A percentile compares a stretch with the other conserved stretches of the same genome.
These are phyloP conservation scores for Sanghuangporus baumii DNA, from an alignment of 1,284 basidiomycete species.

Conservation along the genomic window DNA sequence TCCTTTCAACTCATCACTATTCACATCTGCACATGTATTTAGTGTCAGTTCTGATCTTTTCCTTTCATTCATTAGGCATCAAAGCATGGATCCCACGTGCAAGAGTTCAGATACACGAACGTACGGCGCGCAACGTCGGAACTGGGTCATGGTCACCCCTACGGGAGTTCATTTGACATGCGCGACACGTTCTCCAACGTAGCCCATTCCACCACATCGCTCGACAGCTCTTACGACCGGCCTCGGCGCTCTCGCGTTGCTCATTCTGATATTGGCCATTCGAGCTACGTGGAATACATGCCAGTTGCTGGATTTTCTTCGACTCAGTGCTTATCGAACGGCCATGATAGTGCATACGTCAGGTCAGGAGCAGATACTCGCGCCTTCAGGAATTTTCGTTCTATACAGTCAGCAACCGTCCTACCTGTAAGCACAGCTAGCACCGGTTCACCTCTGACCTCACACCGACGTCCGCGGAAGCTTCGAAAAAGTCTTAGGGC, in stretches of 20 bases:
- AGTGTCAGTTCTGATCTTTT: not conserved
- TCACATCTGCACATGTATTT: not conserved
- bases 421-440: slow-evolving; percentile 12
- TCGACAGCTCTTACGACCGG: slow-evolving; percentile 1
- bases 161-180: not conserved
- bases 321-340: not conserved
- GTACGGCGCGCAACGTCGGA: slow-evolving; percentile 12
- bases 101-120: slow-evolving; percentile 2
- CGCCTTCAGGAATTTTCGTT: not conserved
- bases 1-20: not conserved
- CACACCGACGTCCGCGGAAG: slow-evolving; percentile 16
- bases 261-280: slow-evolving; percentile 15
- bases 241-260: not conserved
- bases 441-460: not conserved
- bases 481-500: slow-evolving; percentile 14
- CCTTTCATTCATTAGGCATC: not conserved
- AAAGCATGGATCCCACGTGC: slow-evolving; percentile 12
- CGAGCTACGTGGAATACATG: not conserved
- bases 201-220: slow-evolving; percentile 4
- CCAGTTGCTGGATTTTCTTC: slow-evolving; percentile 1
- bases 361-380: not conserved
- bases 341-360: not conserved
- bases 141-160: not conserved
- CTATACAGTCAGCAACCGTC: not conserved
- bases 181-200: slow-evolving; percentile 9